phyloP scores from a whole-genome alignment of 345 rosid species.

The Hibiscus syriacus region DNA sequence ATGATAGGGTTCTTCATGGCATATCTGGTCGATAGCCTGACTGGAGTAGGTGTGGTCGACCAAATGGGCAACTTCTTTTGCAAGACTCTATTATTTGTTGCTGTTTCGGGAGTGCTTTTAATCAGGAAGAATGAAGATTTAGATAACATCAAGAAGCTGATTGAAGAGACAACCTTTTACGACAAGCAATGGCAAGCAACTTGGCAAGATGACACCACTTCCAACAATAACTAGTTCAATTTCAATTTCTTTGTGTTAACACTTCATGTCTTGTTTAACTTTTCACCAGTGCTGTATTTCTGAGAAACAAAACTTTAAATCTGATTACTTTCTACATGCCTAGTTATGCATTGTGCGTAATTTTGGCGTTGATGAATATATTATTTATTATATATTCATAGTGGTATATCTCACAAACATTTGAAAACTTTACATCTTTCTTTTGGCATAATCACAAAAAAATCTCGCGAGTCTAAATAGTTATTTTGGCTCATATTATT shows the following conservation, averaged over 20 bases:
- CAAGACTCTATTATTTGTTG: conserved; percentile 77
- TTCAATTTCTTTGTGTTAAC: not conserved
- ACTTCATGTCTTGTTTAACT: not conserved
- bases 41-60: conserved; percentile 91
- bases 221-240: conserved; percentile 21
- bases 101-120: conserved; percentile 70
- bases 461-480: no score
- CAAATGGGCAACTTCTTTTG: conserved; percentile 98
- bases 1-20: conserved; percentile 99
- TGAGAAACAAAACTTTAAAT: not conserved
- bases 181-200: conserved; percentile 98
- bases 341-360: not conserved
- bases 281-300: not conserved
- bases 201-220: conserved; percentile 58
- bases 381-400: not conserved
- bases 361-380: not conserved
- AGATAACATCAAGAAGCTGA: conserved; percentile 52
- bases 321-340: not conserved
- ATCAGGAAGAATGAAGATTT: conserved; percentile 85
- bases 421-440: not conserved
- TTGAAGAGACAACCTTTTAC: conserved; percentile 81
- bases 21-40: conserved; percentile 89
- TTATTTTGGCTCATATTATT: no score
- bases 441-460: no score
- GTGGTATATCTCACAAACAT: not conserved